These are phyloP conservation scores for Colletotrichum tropicale DNA, from an alignment of 2,329 filamentous ascomycete genomes.

Conservation along the genomic window DNA sequence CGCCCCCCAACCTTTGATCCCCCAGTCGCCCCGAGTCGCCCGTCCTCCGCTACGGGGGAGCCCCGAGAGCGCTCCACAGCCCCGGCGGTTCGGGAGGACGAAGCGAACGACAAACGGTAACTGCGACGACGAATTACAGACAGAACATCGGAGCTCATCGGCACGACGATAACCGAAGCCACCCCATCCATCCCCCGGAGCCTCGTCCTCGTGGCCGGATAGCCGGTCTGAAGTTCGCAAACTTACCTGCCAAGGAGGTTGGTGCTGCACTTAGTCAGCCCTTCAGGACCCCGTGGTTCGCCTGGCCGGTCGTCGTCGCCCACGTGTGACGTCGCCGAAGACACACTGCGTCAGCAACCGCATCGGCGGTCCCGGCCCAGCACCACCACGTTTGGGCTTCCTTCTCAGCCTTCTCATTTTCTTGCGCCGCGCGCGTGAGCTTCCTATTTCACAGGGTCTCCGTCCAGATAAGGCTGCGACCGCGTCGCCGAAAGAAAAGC, in stretches of 20 bases:
- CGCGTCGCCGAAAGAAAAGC: not conserved
- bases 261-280: conserved; percentile 4
- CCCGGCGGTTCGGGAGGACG: not conserved
- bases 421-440: not conserved
- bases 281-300: not conserved
- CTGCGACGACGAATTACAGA: not conserved
- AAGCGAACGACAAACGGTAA: not conserved
- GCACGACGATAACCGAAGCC: not conserved
- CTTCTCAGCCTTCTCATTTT: not conserved
- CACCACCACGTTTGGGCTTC: not conserved
- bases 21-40: not conserved
- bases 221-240: not conserved
- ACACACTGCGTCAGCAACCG: conserved; percentile 16
- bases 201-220: not conserved
- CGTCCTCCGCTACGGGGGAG: not conserved
- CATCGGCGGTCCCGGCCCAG: conserved; percentile 9
- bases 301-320: not conserved
- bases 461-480: not conserved
- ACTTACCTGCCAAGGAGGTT: not conserved
- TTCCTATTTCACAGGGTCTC: not conserved
- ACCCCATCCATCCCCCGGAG: not conserved
- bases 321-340: conserved; percentile 19
- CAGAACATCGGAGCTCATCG: not conserved
- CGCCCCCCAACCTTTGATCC: not conserved
- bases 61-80: not conserved